Evolutionary conservation across 2,329 filamentous ascomycete species (phyloP).

Genomic region (Dactylellina leptospora): DNA sequence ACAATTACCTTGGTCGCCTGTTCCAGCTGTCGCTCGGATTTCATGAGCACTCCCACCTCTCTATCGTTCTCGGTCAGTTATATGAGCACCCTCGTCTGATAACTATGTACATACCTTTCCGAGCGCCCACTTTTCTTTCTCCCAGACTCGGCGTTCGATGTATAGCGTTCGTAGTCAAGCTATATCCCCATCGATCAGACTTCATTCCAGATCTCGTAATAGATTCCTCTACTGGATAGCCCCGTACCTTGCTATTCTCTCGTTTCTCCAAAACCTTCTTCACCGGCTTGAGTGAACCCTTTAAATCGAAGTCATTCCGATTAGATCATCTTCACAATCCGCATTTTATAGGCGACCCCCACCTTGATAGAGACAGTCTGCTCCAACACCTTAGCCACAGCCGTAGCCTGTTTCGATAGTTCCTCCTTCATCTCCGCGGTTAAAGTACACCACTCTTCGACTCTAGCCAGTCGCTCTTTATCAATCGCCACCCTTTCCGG

Average conservation of each 20-base stretch:
- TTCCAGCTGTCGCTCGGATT: conserved; percentile 72
- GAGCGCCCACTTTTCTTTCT: conserved; percentile 71
- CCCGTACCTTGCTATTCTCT: conserved; percentile 74
- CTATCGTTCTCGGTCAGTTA: conserved; percentile 31
- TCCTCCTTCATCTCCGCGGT: conserved; percentile 44
- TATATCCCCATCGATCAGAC: conserved; percentile 57
- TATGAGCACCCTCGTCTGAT: not conserved
- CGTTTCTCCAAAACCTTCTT: conserved; percentile 86
- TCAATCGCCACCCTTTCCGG: conserved; percentile 33
- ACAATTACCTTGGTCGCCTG: conserved; percentile 72
- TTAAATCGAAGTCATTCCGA: not conserved
- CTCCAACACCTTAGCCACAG: conserved; percentile 21
- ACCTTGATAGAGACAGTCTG: conserved; percentile 35
- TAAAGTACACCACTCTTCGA: conserved; percentile 30
- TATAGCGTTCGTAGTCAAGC: conserved; percentile 81
- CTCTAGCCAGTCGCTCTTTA: conserved; percentile 20
- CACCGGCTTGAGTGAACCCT: conserved; percentile 68
- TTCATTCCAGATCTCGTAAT: not conserved
- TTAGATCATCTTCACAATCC: not conserved
- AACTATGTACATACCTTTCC: conserved; percentile 20
- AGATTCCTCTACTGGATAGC: not conserved
- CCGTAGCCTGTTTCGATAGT: conserved; percentile 5
- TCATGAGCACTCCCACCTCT: conserved; percentile 75
- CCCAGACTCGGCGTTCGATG: conserved; percentile 74
- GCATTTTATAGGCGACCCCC: not conserved